phyloP scores from a whole-genome alignment of 331 rosid species.

The Quercus lobata region DNA sequence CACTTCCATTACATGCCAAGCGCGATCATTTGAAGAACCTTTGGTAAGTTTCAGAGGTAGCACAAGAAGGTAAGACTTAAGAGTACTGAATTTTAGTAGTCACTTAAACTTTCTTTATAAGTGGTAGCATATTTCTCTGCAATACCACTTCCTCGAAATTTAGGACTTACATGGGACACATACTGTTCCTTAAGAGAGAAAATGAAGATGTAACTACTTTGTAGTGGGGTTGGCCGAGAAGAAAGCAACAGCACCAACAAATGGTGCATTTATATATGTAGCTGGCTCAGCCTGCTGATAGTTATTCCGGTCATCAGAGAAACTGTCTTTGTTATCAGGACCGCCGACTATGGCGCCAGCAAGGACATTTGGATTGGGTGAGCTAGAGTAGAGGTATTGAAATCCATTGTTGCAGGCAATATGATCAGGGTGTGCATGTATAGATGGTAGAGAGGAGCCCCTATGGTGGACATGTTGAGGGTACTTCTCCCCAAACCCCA shows the following conservation, averaged over 20 bases:
- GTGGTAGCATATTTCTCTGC: neutral
- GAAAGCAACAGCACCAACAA: conserved; percentile 73
- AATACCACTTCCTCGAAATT: neutral
- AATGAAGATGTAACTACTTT: neutral
- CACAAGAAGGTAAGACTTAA: neutral
- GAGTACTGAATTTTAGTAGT: neutral
- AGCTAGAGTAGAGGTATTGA: conserved; percentile 38
- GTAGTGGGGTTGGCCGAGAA: conserved; percentile 26
- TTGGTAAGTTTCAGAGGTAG: neutral
- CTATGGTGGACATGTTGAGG: conserved; percentile 71
- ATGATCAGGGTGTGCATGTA: conserved; percentile 23
- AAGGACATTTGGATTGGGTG: conserved; percentile 69
- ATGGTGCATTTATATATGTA: conserved; percentile 81
- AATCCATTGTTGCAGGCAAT: conserved; percentile 53
- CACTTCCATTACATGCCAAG: neutral
- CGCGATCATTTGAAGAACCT: neutral
- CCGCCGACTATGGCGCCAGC: conserved; percentile 85
- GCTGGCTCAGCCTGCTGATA: conserved; percentile 88
- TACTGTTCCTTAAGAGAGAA: neutral
- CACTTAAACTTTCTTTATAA: neutral
- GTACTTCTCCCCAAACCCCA: conserved; percentile 67
- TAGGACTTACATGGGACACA: neutral
- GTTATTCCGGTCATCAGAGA: conserved; percentile 64
- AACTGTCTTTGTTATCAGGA: conserved; percentile 64
- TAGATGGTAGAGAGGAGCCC: conserved; percentile 75